A percentile compares a stretch with the other conserved stretches of the same genome.
These are phyloP conservation scores for Sporothrix pallida DNA, from an alignment of 2,329 filamentous ascomycete species.

Conservation along the genomic window DNA sequence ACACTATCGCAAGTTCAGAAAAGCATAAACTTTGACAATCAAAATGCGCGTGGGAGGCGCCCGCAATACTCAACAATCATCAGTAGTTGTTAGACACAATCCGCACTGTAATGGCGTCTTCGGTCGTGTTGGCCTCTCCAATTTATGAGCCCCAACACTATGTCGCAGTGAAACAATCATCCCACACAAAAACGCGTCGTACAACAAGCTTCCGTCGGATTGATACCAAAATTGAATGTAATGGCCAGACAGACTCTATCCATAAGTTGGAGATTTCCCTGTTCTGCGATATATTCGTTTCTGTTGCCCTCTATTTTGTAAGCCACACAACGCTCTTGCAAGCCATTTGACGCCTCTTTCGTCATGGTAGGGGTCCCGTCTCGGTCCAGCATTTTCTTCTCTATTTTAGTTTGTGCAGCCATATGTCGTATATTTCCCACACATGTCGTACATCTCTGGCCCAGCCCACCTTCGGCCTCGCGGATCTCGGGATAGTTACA, in stretches of 20 bases:
- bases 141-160: not conserved
- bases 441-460: not conserved
- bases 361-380: too few species aligned
- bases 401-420: not conserved
- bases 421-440: not conserved
- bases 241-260: not conserved
- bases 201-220: too few species aligned
- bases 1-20: not conserved
- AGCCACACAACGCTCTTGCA: not conserved
- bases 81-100: not conserved
- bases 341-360: too few species aligned
- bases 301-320: not conserved
- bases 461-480: not conserved
- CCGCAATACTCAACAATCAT: not conserved
- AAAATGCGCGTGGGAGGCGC: not conserved
- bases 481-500: not conserved
- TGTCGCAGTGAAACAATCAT: not conserved
- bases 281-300: not conserved
- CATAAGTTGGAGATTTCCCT: not conserved
- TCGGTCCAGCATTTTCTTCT: too few species aligned
- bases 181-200: not conserved
- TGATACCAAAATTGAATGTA: not conserved
- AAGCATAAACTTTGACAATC: not conserved
- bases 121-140: not conserved
- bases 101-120: not conserved